Evolutionary conservation across 1,284 basidiomycete genomes (phyloP), one percentile per base, ranked within the genome.

Genomic region (Leccinum glutinopallens): DNA sequence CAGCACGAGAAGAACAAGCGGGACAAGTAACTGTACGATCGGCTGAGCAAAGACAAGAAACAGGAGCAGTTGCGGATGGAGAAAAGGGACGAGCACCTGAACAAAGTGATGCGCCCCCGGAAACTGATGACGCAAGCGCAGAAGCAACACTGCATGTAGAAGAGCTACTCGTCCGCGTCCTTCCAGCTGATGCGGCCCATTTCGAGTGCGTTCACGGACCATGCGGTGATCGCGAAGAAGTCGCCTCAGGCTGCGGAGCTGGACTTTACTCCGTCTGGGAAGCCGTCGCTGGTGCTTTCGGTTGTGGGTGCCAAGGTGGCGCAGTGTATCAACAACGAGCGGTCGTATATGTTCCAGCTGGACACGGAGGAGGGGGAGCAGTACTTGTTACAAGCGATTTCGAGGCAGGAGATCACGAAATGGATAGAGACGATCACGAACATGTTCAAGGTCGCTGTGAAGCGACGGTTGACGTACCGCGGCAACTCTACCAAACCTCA

Each of bases 321-420:
- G 4, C 84, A 85, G 65, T 89, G 89, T 69, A 84, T 88, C 76
- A 92, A 92, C 73, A 87, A 89, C 71, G 89, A 91, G 66, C 83
- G 92, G 35, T 91, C 91, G 56, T 94, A 87, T 73, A 87, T 86
- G 43, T 92, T 94, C 80, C 87, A 91, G 71, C 80, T 94, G 49
- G 86, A 90, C 69, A 91, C 92, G 1, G 93, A 94, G 72, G 92
- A 94, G 72, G 93, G 93, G 5, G 91, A 90, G 0, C 87, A 90
- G 69, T 92, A 92, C 69, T 76, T 93, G 32, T 77, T 94, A 17
- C 92, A 94, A 74, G 87, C 91, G 1, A 74, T 86, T 37, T 86
- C 83, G 65, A 85, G 82, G 73, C 78, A 80, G 35, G 91, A 93
- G 67, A 87, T 91, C 85, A 80, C 75, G 60, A 87, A 83, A 69